These are phyloP conservation scores for Lindgomyces ingoldianus DNA, from an alignment of 495 filamentous ascomycete genomes.

Conservation along the genomic window DNA sequence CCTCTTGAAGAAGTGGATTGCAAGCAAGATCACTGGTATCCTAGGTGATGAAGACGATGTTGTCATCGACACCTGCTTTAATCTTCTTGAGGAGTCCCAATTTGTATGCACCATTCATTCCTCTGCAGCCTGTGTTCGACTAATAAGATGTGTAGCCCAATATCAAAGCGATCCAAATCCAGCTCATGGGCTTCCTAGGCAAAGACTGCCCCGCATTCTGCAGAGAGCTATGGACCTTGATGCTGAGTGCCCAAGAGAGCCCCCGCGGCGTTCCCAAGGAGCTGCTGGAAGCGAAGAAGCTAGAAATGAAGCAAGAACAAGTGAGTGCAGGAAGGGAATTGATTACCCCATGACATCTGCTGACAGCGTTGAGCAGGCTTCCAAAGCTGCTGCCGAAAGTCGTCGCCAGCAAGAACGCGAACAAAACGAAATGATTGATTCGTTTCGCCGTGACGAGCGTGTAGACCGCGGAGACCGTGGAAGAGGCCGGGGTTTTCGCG, in stretches of 20 bases:
- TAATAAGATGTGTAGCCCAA: slow-evolving; percentile 67
- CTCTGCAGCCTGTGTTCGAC: neutral
- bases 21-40: slow-evolving; percentile 79
- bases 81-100: slow-evolving; percentile 76
- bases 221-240: slow-evolving; percentile 88
- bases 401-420: slow-evolving; percentile 71
- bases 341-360: neutral
- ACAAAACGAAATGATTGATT: slow-evolving; percentile 62
- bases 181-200: slow-evolving; percentile 82
- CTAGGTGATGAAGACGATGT: slow-evolving; percentile 92
- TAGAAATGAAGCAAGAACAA: slow-evolving; percentile 91
- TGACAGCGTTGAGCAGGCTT: slow-evolving; percentile 53
- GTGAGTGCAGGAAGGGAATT: slow-evolving; percentile 47
- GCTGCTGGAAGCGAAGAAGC: slow-evolving; percentile 91
- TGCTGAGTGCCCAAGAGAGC: slow-evolving; percentile 85
- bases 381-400: slow-evolving; percentile 74
- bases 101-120: slow-evolving; percentile 61
- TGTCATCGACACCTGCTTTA: slow-evolving; percentile 88
- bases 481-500: slow-evolving; percentile 54
- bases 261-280: slow-evolving; percentile 92
- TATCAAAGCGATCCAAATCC: slow-evolving; percentile 90
- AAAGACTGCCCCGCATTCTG: slow-evolving; percentile 91
- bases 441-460: slow-evolving; percentile 66
- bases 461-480: slow-evolving; percentile 61
- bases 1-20: slow-evolving; percentile 99